Percentiles rank a stretch among this genome's conserved stretches.
phyloP scores from a whole-genome alignment of 495 filamentous ascomycete species.

The Neurospora sp. region DNA sequence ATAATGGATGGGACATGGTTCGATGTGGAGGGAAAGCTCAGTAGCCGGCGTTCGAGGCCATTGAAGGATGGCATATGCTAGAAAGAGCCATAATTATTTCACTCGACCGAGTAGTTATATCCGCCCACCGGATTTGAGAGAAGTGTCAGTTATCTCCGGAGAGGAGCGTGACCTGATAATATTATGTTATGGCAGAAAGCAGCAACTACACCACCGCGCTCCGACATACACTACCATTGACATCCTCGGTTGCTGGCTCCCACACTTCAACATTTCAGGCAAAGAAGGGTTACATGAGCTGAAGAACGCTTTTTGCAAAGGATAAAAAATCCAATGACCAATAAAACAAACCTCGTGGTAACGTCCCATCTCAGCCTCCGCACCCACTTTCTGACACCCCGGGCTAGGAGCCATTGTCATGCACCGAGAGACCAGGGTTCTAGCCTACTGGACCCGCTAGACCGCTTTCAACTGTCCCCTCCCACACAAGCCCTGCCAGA shows the following conservation, averaged over 20 bases:
- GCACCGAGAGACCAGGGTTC: neutral
- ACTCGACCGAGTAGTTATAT: neutral
- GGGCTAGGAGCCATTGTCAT: neutral
- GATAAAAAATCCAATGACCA: neutral
- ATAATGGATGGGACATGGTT: neutral
- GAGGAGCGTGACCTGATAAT: neutral
- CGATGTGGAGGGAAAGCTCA: neutral
- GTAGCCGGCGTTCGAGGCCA: neutral
- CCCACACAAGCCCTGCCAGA: neutral
- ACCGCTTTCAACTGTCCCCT: neutral
- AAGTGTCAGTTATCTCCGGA: neutral
- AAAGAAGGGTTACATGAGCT: neutral
- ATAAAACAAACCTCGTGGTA: neutral
- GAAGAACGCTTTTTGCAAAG: neutral
- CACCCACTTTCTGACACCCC: neutral
- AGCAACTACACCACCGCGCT: neutral
- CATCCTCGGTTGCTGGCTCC: neutral
- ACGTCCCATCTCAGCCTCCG: neutral
- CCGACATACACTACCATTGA: neutral
- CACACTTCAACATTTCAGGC: neutral
- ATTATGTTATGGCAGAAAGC: neutral
- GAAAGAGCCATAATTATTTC: neutral
- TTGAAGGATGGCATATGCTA: neutral
- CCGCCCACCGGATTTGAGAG: neutral
- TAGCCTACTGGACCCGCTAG: neutral